Percentiles rank a stretch among this genome's conserved stretches.
Evolutionary conservation across 805 yeast species (phyloP).

Genomic region (Brettanomyces bruxellensis): DNA sequence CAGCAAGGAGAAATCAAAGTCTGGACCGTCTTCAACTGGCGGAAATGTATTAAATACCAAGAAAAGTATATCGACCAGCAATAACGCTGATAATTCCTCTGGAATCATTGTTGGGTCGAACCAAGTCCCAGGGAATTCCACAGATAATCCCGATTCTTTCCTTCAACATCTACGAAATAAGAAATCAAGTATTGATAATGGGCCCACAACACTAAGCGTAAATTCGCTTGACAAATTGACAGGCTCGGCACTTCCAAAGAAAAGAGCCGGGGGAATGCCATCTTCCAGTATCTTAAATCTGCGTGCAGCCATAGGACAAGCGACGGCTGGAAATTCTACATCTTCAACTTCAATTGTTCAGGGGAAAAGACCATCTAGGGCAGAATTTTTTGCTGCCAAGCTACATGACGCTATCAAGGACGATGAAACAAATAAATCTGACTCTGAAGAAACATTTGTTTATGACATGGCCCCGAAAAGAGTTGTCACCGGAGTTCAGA

Average conservation of each 20-base stretch:
- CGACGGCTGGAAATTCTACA: conserved; percentile 10
- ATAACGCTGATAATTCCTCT: background rate
- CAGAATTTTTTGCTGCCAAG: conserved; percentile 91
- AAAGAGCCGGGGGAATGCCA: background rate
- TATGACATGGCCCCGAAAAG: conserved; percentile 48
- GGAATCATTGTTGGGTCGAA: background rate
- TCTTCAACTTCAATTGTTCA: conserved; percentile 21
- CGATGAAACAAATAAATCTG: conserved; percentile 58
- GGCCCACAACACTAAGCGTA: background rate
- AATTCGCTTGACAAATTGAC: background rate
- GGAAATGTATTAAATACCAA: background rate
- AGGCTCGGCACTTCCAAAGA: background rate
- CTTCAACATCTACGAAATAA: conserved; percentile 16
- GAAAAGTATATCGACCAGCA: background rate
- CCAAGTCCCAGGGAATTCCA: background rate
- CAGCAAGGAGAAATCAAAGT: background rate
- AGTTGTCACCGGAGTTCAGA: too few relatives aligned
- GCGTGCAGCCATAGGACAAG: background rate
- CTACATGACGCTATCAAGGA: conserved; percentile 92
- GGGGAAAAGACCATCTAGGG: conserved; percentile 58
- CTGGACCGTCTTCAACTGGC: background rate
- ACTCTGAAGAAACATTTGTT: conserved; percentile 93
- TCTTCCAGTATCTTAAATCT: conserved; percentile 2
- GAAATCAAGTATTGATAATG: conserved; percentile 1
- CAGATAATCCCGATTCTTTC: conserved; percentile 9